Evolutionary conservation across 1,284 basidiomycete genomes (phyloP).

Genomic region (Sanghuangporus sanghuang): DNA sequence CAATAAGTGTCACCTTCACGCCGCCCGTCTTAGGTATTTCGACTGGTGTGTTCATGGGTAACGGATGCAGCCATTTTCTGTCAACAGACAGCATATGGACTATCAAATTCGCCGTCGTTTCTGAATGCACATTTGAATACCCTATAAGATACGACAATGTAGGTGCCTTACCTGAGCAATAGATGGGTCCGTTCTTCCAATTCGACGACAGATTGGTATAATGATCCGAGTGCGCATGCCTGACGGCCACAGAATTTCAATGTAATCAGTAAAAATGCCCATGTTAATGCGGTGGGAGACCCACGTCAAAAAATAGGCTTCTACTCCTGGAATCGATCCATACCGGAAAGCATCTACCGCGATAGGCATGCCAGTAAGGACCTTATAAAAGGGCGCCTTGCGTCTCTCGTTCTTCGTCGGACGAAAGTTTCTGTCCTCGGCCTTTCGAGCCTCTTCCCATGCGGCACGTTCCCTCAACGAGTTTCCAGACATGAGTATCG

Average conservation of each 20-base stretch:
- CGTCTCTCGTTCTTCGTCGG: slow-evolving; percentile 49
- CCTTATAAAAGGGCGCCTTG: slow-evolving; percentile 91
- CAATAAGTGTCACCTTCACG: slow-evolving; percentile 88
- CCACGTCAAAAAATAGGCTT: slow-evolving; percentile 85
- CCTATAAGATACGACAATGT: not conserved
- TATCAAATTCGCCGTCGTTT: slow-evolving; percentile 87
- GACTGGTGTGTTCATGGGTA: slow-evolving; percentile 77
- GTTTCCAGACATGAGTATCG: slow-evolving; percentile 76
- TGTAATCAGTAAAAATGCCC: not conserved
- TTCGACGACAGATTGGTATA: slow-evolving; percentile 85
- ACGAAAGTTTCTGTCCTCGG: slow-evolving; percentile 44
- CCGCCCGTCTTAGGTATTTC: slow-evolving; percentile 80
- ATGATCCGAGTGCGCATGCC: slow-evolving; percentile 93
- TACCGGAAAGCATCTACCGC: slow-evolving; percentile 95
- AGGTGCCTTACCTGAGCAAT: slow-evolving; percentile 64
- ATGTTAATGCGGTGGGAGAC: slow-evolving; percentile 23
- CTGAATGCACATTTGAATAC: slow-evolving; percentile 18
- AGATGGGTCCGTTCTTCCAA: slow-evolving; percentile 91
- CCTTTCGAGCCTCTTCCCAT: slow-evolving; percentile 74
- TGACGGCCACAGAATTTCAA: slow-evolving; percentile 26
- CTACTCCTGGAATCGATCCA: slow-evolving; percentile 83
- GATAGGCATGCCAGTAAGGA: slow-evolving; percentile 96
- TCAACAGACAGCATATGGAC: slow-evolving; percentile 87
- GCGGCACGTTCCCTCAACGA: slow-evolving; percentile 78
- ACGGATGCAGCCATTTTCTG: slow-evolving; percentile 78